phyloP scores from a whole-genome alignment of 768 basidiomycete genomes.

The Mycena leptocephala region DNA sequence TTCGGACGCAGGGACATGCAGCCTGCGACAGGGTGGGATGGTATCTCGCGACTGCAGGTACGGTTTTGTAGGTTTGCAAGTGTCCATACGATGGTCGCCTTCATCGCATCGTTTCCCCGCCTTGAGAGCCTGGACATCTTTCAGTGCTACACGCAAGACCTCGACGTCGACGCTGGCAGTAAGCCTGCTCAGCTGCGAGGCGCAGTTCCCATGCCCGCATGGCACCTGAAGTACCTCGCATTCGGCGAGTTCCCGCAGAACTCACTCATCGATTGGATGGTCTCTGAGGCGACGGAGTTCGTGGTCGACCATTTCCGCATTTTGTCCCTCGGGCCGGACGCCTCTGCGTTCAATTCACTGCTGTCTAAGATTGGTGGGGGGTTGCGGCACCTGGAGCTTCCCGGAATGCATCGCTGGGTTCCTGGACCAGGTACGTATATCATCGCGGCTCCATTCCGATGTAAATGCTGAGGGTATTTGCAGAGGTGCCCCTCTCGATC shows the following conservation, averaged over 20 bases:
- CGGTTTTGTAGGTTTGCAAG: conserved; percentile 19
- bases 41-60: conserved; percentile 6
- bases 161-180: background rate
- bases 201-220: background rate
- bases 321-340: conserved; percentile 14
- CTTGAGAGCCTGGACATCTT: conserved; percentile 25
- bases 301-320: conserved; percentile 24
- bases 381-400: conserved; percentile 18
- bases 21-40: background rate
- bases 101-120: conserved; percentile 20
- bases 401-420: background rate
- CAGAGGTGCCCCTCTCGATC: conserved; percentile 20
- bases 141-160: conserved; percentile 7
- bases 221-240: conserved; percentile 23
- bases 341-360: conserved; percentile 16
- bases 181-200: background rate
- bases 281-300: background rate
- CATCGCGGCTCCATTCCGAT: background rate
- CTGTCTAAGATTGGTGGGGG: conserved; percentile 7
- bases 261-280: conserved; percentile 22
- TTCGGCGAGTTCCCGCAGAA: conserved; percentile 25
- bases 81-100: background rate
- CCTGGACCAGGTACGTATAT: background rate
- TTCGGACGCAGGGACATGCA: background rate
- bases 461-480: background rate